Base-by-base conservation (phyloP, 2,329 filamentous ascomycete genomes). In the Sporothrix luriei region DNA sequence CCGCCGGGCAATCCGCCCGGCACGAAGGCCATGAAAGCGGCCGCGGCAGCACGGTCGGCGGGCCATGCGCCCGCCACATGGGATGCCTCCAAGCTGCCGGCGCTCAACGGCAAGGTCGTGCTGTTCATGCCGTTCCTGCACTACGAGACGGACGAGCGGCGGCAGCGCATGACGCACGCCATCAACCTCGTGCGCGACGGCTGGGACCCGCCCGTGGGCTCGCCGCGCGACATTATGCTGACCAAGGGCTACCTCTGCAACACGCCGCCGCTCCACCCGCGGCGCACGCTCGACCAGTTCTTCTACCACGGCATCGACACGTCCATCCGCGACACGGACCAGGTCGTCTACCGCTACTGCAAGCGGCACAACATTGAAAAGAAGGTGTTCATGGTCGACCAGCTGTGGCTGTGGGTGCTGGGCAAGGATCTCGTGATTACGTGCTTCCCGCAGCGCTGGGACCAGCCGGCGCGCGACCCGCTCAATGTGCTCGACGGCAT, bases 361-460 rank as follows among this genome's bases (percentile, higher is more conserved):
- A 74, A 78, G 69, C 75, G 74, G 26, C 73, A 79, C 62, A 71
- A 72, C 1, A 73, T 78, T 1, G 84, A 87, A 69, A 82, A 82
- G 0, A 88, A 88, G 71, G 84, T 90, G 2, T 88, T 88, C 75
- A 90, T 90, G 87, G 88, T 90, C 0, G 88, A 90, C 75, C 88
- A 90, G 73, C 78, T 91, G 1, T 90, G 88, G 88, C 83, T 90
- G 75, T 89, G 87, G 85, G 81, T 88, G 3, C 75, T 90, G 0
- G 79, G 84, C 70, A 80, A 78, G 70, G 87, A 88, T 70, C 78
- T 89, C 19, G 83, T 90, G 21, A 82, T 90, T 13, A 87, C 85
- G 0, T 83, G 84, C 68, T 88, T 88, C 69, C 85, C 85, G 2
- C 83, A 87, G 72, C 79, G 85, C 5, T 88, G 85, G 85, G 80